Percentiles rank a stretch among this genome's conserved stretches.
These are phyloP conservation scores for Croton setiger DNA, from an alignment of 441 rosid species.

Conservation along the genomic window DNA sequence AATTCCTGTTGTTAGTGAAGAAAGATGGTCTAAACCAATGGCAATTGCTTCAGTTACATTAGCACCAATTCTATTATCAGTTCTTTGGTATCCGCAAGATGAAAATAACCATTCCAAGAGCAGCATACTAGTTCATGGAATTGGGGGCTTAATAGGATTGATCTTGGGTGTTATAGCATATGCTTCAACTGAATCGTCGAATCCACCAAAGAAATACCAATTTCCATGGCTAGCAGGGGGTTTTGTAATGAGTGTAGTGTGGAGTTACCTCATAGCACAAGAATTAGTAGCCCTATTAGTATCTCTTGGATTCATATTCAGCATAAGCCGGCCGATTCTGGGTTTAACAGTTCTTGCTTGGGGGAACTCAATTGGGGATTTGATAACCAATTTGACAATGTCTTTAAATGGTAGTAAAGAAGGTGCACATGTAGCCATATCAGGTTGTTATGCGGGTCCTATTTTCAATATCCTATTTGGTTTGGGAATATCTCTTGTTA, in stretches of 20 bases:
- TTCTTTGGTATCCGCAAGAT: constrained; percentile 43
- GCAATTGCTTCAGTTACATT: constrained; percentile 60
- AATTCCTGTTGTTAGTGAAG: constrained; percentile 59
- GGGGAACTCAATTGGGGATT: constrained; percentile 89
- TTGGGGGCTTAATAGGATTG: constrained; percentile 43
- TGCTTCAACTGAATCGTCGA: constrained; percentile 45
- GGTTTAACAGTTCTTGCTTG: constrained; percentile 85
- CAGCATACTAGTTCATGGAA: constrained; percentile 36
- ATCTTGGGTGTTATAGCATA: constrained; percentile 46
- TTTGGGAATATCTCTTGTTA: constrained; percentile 62
- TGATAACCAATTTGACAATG: constrained; percentile 64
- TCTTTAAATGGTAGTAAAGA: constrained; percentile 55
- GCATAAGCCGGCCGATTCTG: constrained; percentile 60
- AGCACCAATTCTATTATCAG: constrained; percentile 58
- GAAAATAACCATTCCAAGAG: constrained; percentile 19
- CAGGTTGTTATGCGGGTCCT: constrained; percentile 89
- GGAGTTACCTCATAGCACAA: constrained; percentile 84
- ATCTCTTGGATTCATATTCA: constrained; percentile 57
- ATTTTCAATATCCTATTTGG: constrained; percentile 75
- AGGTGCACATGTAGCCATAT: constrained; percentile 76
- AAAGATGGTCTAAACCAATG: constrained; percentile 70
- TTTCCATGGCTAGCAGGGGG: constrained; percentile 90
- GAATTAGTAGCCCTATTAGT: constrained; percentile 77
- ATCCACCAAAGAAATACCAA: constrained; percentile 58
- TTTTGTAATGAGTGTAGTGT: constrained; percentile 75